A percentile compares a stretch with the other conserved stretches of the same genome.
Evolutionary conservation across 257 asterid genomes (phyloP).

Genomic region (Leptodermis oblonga): DNA sequence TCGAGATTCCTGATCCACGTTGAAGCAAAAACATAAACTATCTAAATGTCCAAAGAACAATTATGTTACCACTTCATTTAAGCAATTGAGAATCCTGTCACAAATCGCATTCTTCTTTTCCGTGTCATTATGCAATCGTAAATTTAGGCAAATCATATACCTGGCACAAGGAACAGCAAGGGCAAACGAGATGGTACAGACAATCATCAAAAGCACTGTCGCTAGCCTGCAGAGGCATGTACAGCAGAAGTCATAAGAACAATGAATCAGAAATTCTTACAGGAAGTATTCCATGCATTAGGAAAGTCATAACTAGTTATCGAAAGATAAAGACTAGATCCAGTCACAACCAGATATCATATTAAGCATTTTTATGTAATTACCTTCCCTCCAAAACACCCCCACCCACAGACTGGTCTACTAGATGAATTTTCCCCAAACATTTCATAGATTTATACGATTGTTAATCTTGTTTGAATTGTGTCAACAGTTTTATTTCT

Average conservation of each 20-base stretch:
- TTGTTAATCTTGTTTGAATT: background rate
- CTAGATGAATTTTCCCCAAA: background rate
- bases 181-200: conserved; percentile 76
- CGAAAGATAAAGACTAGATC: background rate
- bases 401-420: background rate
- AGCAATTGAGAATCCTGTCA: background rate
- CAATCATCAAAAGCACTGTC: conserved; percentile 71
- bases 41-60: background rate
- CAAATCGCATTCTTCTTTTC: background rate
- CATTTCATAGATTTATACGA: background rate
- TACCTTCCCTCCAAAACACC: background rate
- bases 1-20: conserved; percentile 73
- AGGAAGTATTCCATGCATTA: background rate
- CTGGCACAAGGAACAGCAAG: conserved; percentile 91
- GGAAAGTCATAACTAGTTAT: background rate
- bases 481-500: background rate
- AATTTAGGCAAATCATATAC: conserved; percentile 21
- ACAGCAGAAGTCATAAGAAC: background rate
- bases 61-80: background rate
- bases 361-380: background rate
- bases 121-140: background rate
- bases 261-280: background rate
- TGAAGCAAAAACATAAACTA: background rate
- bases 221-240: conserved; percentile 53
- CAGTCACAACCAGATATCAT: background rate